Evolutionary conservation across 2,329 filamentous ascomycete species (phyloP).

Genomic region (Colletotrichum aenigma): DNA sequence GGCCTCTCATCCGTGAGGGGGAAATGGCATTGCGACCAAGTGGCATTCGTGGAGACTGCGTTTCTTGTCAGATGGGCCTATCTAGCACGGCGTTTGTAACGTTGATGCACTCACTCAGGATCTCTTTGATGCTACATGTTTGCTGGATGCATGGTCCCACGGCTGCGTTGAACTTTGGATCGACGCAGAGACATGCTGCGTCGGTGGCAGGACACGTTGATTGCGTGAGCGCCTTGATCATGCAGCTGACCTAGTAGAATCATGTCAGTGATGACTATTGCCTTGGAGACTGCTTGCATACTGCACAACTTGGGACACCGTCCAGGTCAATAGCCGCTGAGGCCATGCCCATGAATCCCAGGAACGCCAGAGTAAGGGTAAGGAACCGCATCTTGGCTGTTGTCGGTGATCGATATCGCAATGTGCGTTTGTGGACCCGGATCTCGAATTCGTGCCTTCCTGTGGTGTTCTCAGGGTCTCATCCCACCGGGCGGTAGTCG

Average conservation of each 20-base stretch:
- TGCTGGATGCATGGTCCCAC: slow-evolving; percentile 28
- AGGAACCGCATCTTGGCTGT: not conserved
- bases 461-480: not conserved
- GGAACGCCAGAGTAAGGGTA: not conserved
- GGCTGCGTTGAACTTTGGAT: slow-evolving; percentile 25
- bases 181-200: slow-evolving; percentile 34
- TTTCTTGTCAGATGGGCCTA: not conserved
- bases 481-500: not conserved
- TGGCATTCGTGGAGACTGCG: not conserved
- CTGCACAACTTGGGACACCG: not conserved
- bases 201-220: slow-evolving; percentile 27
- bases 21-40: not conserved
- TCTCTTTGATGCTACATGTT: slow-evolving; percentile 33
- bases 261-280: not conserved
- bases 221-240: not conserved
- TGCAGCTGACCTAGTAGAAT: not conserved
- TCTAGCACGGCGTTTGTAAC: too few species aligned
- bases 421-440: not conserved
- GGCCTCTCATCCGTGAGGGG: not conserved
- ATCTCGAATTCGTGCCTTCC: not conserved
- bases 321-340: not conserved
- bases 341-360: not conserved
- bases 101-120: slow-evolving; percentile 28
- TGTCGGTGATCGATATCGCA: not conserved
- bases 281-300: not conserved